Evolutionary conservation across 441 rosid genomes (phyloP).

Genomic region (Jatropha multifida): DNA sequence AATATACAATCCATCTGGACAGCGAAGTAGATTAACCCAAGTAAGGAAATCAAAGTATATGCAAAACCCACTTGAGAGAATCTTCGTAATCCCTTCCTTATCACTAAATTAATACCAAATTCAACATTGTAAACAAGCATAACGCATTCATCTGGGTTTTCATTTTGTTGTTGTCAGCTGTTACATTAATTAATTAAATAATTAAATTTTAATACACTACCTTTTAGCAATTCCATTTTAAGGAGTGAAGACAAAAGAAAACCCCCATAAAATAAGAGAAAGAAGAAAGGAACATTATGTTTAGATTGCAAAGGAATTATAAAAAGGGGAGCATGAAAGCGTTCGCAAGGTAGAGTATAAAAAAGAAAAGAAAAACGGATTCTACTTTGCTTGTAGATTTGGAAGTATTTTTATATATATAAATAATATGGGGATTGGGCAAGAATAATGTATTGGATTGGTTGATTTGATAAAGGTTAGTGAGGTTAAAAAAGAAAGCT

Average conservation of each 20-base stretch:
- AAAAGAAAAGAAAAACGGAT: not conserved
- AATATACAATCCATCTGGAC: constrained; percentile 28
- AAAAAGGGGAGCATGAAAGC: constrained; percentile 12
- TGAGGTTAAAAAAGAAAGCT: not conserved
- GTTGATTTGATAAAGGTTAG: not conserved
- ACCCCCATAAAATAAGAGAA: constrained; percentile 20
- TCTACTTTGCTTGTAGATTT: constrained; percentile 31
- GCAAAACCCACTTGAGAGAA: constrained; percentile 26
- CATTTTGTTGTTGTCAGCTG: not conserved
- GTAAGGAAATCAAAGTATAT: constrained; percentile 11
- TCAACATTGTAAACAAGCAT: constrained; percentile 45
- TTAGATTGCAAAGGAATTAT: constrained; percentile 2
- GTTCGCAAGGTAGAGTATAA: constrained; percentile 5
- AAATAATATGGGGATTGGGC: not conserved
- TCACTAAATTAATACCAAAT: constrained; percentile 45
- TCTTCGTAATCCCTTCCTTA: constrained; percentile 47
- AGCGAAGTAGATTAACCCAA: constrained; percentile 18
- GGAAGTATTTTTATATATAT: not conserved
- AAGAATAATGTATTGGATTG: not conserved
- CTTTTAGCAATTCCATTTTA: not conserved
- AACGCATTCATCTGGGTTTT: constrained; percentile 10
- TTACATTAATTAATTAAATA: constrained; percentile 9
- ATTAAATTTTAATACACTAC: not conserved
- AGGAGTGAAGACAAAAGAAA: constrained; percentile 23
- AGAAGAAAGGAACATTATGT: constrained; percentile 32